Conservation (phyloP, 2,329 filamentous ascomycete genomes). For the Arachnomyces sp. region DNA sequence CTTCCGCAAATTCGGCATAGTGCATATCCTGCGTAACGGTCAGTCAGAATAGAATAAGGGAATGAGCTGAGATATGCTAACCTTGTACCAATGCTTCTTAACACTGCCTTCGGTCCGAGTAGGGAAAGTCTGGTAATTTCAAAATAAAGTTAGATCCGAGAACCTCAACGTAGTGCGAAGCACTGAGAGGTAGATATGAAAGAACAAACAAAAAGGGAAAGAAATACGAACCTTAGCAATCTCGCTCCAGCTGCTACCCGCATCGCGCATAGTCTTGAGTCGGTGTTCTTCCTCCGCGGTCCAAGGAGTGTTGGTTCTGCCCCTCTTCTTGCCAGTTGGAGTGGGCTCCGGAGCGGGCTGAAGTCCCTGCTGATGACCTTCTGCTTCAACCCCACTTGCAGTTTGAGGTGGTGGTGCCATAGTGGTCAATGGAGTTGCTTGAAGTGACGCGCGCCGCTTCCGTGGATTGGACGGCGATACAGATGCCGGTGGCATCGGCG, state of each 20-base stretch:
- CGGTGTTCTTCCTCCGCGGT: slow-evolving; percentile 87
- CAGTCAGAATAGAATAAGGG: slow-evolving; percentile 11
- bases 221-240: slow-evolving; percentile 73
- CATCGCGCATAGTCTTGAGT: slow-evolving; percentile 88
- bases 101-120: slow-evolving; percentile 91
- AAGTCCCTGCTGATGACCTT: slow-evolving; percentile 20
- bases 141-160: neutral
- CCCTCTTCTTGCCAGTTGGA: slow-evolving; percentile 60
- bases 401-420: slow-evolving; percentile 27
- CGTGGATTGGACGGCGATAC: slow-evolving; percentile 26
- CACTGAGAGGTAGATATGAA: neutral
- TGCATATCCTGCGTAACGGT: slow-evolving; percentile 73
- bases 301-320: slow-evolving; percentile 97
- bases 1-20: slow-evolving; percentile 95
- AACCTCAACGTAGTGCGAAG: slow-evolving; percentile 1
- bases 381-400: slow-evolving; percentile 19
- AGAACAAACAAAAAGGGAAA: neutral
- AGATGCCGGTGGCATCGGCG: slow-evolving; percentile 30
- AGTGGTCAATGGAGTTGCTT: slow-evolving; percentile 27
- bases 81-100: slow-evolving; percentile 99
- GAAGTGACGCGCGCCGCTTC: slow-evolving; percentile 37
- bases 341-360: slow-evolving; percentile 22
- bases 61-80: slow-evolving; percentile 29
- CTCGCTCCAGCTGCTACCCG: slow-evolving; percentile 90
- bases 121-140: slow-evolving; percentile 64